Evolutionary conservation across 1,284 basidiomycete species (phyloP).

Genomic region (Rhodotorula mucilaginosa): DNA sequence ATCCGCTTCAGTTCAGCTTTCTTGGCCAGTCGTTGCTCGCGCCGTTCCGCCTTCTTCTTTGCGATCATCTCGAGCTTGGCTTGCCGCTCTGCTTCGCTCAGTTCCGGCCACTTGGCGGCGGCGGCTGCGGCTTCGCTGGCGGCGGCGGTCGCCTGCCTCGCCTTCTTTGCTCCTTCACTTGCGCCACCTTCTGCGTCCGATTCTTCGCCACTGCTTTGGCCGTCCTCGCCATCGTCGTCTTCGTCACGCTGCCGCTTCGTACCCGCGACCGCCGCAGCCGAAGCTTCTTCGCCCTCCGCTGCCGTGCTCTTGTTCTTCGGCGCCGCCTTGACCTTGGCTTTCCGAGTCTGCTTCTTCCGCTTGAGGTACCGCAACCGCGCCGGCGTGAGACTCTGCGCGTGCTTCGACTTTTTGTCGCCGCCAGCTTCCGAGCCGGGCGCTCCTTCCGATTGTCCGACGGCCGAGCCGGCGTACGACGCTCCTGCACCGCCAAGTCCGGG

Average conservation of each 20-base stretch:
- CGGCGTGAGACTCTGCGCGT: constrained; percentile 53
- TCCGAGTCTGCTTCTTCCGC: constrained; percentile 62
- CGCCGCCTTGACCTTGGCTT: constrained; percentile 47
- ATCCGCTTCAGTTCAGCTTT: constrained; percentile 42
- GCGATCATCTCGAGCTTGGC: constrained; percentile 23
- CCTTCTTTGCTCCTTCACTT: background rate
- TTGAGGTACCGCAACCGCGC: constrained; percentile 65
- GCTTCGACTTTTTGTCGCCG: constrained; percentile 24
- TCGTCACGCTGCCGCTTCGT: constrained; percentile 16
- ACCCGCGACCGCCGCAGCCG: constrained; percentile 2
- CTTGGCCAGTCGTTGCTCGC: constrained; percentile 39
- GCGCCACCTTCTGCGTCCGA: constrained; percentile 10
- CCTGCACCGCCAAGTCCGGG: background rate
- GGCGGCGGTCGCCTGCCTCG: background rate
- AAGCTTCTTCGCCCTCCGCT: background rate
- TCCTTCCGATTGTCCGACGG: background rate
- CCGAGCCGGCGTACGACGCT: background rate
- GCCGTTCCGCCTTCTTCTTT: constrained; percentile 42
- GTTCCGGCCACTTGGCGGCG: constrained; percentile 23
- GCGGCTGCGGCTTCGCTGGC: constrained; percentile 11
- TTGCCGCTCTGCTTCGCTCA: constrained; percentile 22
- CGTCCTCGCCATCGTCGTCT: constrained; percentile 14
- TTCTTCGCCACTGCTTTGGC: constrained; percentile 22
- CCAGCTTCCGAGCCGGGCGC: background rate
- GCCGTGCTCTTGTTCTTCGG: constrained; percentile 4